Base-by-base conservation (phyloP, 2,329 filamentous ascomycete genomes). In the Curvularia verruculosa region DNA sequence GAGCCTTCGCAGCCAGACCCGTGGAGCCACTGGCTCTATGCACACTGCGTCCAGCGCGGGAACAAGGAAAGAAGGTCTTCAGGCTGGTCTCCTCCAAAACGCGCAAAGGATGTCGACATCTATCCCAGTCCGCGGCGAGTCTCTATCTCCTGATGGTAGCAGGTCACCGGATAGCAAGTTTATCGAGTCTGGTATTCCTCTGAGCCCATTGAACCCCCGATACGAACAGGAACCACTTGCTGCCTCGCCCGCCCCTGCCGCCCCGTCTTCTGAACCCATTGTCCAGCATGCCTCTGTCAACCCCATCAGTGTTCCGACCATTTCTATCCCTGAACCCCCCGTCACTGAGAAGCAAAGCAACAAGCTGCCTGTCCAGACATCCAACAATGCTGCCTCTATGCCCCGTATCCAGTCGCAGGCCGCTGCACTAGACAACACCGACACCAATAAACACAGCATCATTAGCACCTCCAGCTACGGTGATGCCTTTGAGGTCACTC, bases 91-190 rank as follows among this genome's bases (percentile, higher is more conserved):
- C 21, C 68, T 87, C 44, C 76, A 78, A 48, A 85, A 87, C 68
- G 85, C 85, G 13, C 82, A 84, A 64, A 75, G 80, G 24, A 86
- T 87, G 81, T 85, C 85, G 9, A 80, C 79, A 9, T 84, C 83
- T 3, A 75, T 79, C 44, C 81, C 82, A n/a, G 75, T 77, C 13
- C 71, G 73, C 52, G 73, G 73, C 59, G 75, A 77, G 48, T 75
- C 78, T 1, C 64, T 75, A 51, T 75, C 72, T 15, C 73, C 72
- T 15, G 65, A 71, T 48, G 63, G 74, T 39, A 60, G 61, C 13
- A 58, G 57, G n/a, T 65, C 68, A 2, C 70, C 74, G 44, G 73
- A 75, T 40, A 66, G 75, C 46, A 69, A 73, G 46, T 75, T 75
- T 40, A 72, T 72, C 13, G 73, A 74, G n/a, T 68, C 71, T 4